phyloP scores from a whole-genome alignment of 495 filamentous ascomycete species.

The Podospora comata region DNA sequence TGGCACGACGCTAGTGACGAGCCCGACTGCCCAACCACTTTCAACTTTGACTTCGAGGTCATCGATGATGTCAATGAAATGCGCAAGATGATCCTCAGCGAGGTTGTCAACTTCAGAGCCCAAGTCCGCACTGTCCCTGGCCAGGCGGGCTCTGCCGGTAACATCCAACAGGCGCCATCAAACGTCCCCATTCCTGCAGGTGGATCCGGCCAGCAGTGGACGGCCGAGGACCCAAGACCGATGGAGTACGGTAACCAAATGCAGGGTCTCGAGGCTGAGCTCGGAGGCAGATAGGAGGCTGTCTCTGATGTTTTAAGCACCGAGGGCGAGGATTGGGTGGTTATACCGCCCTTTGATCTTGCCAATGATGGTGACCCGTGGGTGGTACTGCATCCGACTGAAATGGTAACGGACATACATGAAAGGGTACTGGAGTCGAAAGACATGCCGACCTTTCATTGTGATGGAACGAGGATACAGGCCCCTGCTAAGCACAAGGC shows the following conservation, averaged over 20 bases:
- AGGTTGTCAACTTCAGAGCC: slow-evolving; percentile 79
- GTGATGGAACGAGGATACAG: not conserved
- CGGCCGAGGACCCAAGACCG: slow-evolving; percentile 79
- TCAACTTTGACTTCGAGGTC: slow-evolving; percentile 97
- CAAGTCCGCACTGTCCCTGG: slow-evolving; percentile 66
- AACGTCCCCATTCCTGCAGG: slow-evolving; percentile 69
- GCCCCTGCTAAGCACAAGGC: not conserved
- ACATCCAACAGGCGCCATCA: slow-evolving; percentile 32
- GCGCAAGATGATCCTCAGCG: slow-evolving; percentile 94
- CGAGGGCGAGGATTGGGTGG: not conserved
- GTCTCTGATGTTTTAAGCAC: not conserved
- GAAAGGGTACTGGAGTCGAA: not conserved
- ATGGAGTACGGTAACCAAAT: slow-evolving; percentile 64
- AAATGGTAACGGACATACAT: not conserved
- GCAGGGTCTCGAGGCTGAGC: slow-evolving; percentile 76
- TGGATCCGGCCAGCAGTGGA: slow-evolving; percentile 62
- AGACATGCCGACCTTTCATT: not conserved
- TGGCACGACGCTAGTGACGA: slow-evolving; percentile 98
- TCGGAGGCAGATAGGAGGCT: slow-evolving; percentile 54
- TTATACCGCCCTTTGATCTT: not conserved
- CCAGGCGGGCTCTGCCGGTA: slow-evolving; percentile 25
- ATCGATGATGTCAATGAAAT: slow-evolving; percentile 90
- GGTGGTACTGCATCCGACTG: not conserved
- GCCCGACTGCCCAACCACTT: slow-evolving; percentile 85
- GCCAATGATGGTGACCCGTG: not conserved